Evolutionary conservation across 768 basidiomycete genomes (phyloP).

Genomic region (Dioszegia crocea): DNA sequence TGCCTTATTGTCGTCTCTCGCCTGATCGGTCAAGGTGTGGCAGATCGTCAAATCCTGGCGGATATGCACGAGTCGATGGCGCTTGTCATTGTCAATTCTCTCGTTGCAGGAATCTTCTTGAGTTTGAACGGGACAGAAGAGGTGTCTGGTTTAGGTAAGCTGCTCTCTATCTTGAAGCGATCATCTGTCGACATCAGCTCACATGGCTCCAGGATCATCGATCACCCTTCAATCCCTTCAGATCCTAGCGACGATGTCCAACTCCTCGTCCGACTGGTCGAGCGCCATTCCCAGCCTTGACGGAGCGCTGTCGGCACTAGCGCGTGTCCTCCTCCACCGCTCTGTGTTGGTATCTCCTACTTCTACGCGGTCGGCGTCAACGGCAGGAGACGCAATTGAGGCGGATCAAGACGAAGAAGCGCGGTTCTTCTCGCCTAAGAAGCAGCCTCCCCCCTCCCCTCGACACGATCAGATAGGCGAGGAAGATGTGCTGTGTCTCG

Average conservation of each 20-base stretch:
- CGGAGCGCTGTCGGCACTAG: background rate
- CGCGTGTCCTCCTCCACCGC: slow-evolving; percentile 3
- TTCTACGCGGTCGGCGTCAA: too few relatives aligned
- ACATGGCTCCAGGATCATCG: background rate
- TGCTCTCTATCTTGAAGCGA: background rate
- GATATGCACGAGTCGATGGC: background rate
- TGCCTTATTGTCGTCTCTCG: background rate
- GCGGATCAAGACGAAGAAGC: background rate
- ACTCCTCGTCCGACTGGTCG: slow-evolving; percentile 3
- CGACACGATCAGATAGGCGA: background rate
- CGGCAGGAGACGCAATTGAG: background rate
- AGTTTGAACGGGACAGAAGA: background rate
- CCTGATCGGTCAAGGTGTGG: background rate
- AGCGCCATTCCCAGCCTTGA: background rate
- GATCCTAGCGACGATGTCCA: slow-evolving; percentile 11
- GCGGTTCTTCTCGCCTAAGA: slow-evolving; percentile 1
- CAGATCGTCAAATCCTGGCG: background rate
- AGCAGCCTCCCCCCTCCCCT: background rate
- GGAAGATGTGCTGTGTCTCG: slow-evolving; percentile 6
- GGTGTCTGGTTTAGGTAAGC: background rate
- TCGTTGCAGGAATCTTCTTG: background rate
- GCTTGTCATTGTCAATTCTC: background rate
- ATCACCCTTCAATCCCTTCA: slow-evolving; percentile 9
- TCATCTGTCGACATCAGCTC: background rate
- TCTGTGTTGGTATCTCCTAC: too few relatives aligned